Percentiles rank a stretch among this genome's conserved stretches.
Conservation (phyloP, 2,329 filamentous ascomycete genomes). For the Fusarium sp. region DNA sequence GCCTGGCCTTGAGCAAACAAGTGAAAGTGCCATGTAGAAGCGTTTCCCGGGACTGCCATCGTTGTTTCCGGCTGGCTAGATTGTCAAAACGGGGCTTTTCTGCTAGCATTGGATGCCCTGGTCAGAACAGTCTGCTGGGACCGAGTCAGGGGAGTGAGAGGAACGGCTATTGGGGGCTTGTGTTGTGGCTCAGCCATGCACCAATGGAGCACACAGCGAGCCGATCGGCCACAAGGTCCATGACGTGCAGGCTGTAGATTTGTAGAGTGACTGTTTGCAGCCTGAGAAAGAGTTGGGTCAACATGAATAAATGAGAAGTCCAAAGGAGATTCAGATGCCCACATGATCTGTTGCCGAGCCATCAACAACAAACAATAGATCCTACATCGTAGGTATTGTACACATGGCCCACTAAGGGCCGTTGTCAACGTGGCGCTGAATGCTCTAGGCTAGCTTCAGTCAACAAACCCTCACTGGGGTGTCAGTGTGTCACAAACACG, state of each 20-base stretch:
- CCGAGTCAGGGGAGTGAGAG: constrained; percentile 30
- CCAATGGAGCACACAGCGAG: constrained; percentile 15
- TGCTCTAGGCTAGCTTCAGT: constrained; percentile 17
- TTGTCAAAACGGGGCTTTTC: constrained; percentile 33
- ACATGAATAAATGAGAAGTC: background rate
- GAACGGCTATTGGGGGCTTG: constrained; percentile 33
- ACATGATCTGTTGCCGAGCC: constrained; percentile 33
- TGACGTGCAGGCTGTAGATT: constrained; percentile 34
- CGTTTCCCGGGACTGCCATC: constrained; percentile 35
- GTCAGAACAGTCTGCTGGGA: constrained; percentile 30
- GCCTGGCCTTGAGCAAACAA: constrained; percentile 28
- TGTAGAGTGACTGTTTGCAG: constrained; percentile 4
- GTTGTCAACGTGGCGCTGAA: constrained; percentile 42
- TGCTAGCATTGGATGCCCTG: constrained; percentile 26
- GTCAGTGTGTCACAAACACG: constrained; percentile 24
- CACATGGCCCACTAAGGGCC: constrained; percentile 30
- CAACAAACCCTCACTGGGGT: constrained; percentile 20
- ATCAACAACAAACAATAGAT: constrained; percentile 15
- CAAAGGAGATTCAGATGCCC: constrained; percentile 7
- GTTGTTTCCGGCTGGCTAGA: constrained; percentile 42
- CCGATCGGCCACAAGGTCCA: constrained; percentile 18
- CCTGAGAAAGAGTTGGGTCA: background rate
- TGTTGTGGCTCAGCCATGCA: constrained; percentile 2
- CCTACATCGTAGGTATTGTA: background rate
- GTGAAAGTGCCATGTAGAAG: constrained; percentile 28